A percentile compares a stretch with the other conserved stretches of the same genome.
These are phyloP conservation scores for Backusella liffmaniae DNA, from an alignment of 192 early-diverging fungal species.

Conservation along the genomic window DNA sequence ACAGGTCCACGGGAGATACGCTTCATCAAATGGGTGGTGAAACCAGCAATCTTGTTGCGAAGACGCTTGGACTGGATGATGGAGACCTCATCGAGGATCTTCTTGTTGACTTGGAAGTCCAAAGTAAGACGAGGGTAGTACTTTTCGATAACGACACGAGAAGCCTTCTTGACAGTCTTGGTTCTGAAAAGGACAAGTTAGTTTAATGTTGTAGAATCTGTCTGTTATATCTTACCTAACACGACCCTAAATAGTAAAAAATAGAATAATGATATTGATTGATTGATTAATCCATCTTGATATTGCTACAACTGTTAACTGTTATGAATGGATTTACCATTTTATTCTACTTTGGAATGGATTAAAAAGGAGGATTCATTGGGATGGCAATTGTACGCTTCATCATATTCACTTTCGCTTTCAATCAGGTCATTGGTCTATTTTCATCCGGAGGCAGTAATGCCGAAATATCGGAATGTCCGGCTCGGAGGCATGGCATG, in stretches of 20 bases:
- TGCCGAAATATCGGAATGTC: not conserved
- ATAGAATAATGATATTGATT: no score
- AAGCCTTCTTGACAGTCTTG: conserved; percentile 99
- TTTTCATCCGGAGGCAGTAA: not conserved
- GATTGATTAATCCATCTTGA: not conserved
- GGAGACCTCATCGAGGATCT: conserved; percentile 95
- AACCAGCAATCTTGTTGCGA: conserved; percentile 99
- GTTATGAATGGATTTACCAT: not conserved
- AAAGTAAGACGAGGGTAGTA: conserved; percentile 99
- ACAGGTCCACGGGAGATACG: conserved; percentile 98
- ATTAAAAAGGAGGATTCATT: conserved; percentile 3
- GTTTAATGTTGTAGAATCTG: not conserved
- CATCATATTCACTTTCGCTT: not conserved
- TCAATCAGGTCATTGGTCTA: not conserved
- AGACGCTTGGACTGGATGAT: conserved; percentile 98
- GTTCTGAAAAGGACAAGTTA: conserved; percentile 50
- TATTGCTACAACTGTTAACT: not conserved
- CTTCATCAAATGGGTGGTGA: conserved; percentile 99
- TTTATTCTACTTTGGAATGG: conserved; percentile 6
- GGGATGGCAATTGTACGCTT: not conserved
- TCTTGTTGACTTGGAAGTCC: conserved; percentile 99
- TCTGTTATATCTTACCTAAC: conserved; percentile 43
- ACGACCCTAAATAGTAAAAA: conserved; percentile 65
- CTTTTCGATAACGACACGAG: conserved; percentile 99
- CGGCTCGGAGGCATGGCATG: not conserved